A percentile compares a stretch with the other conserved stretches of the same genome.
These are phyloP conservation scores for Kazachstania sp. DNA, from an alignment of 1,139 yeast genomes.

Conservation along the genomic window DNA sequence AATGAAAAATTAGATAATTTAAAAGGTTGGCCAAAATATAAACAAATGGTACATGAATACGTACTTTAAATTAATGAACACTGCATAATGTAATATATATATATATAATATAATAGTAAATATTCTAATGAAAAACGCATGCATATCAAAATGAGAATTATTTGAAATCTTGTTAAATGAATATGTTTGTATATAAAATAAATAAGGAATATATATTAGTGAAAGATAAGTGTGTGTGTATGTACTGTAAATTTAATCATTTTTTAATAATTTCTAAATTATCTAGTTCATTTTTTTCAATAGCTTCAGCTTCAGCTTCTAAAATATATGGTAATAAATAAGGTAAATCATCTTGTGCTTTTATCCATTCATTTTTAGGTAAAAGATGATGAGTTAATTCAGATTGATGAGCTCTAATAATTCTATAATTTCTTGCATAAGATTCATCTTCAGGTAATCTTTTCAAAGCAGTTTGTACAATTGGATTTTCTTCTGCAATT, in stretches of 20 bases:
- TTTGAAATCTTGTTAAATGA: neutral
- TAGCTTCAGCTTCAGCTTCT: constrained; percentile 89
- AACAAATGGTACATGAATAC: constrained; percentile 31
- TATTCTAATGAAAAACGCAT: too few species aligned
- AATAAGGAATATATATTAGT: neutral
- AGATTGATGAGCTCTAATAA: constrained; percentile 84
- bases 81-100: too few species aligned
- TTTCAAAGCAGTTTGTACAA: constrained; percentile 75
- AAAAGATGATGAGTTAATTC: constrained; percentile 77
- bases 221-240: neutral
- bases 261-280: constrained; percentile 39
- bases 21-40: constrained; percentile 41
- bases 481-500: constrained; percentile 77
- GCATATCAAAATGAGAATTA: too few species aligned
- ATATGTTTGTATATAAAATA: neutral
- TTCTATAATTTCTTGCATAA: constrained; percentile 88
- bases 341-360: constrained; percentile 75
- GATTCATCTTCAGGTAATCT: constrained; percentile 80
- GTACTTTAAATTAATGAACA: neutral
- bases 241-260: neutral
- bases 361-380: constrained; percentile 70
- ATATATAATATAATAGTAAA: too few species aligned
- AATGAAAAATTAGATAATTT: constrained; percentile 36
- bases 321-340: constrained; percentile 82
- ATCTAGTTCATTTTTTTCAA: constrained; percentile 83